Base-by-base conservation (phyloP, 2,329 filamentous ascomycete species). In the Pseudopithomyces maydicus region DNA sequence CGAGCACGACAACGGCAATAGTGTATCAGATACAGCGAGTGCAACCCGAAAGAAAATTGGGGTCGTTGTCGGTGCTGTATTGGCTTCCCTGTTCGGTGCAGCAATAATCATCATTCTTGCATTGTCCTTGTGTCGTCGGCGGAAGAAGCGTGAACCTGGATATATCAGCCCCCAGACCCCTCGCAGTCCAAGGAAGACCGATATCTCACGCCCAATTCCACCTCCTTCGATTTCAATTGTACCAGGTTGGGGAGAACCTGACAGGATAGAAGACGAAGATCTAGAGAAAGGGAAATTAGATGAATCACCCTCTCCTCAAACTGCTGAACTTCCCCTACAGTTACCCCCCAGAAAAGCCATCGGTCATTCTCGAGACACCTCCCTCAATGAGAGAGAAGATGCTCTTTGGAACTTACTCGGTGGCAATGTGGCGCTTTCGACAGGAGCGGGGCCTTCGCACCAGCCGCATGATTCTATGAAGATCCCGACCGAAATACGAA, bases 401-500 rank as follows among this genome's bases (percentile, higher is more conserved):
- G 57, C 64, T 22, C 77, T 79, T 26, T 67, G 76, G 12, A 68
- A 71, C n/a, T 69, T 73, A 15, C 69, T 72, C 35, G 74, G 77
- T 20, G 72, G 75, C 17, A 78, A 78, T 22, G 78, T 68, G 69
- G 77, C 77, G 1, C 69, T 70, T 8, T 58, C 62, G 23, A 57
- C 67, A 14, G 69, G 71, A 17, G 69, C 72, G 36, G 64, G 68
- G 36, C 71, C 71, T 2, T 70, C 75, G 32, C 74, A 78, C 56
- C 74, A 69, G 20, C 77, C 77, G 6, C 73, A 76, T 52, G 74
- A 79, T 48, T 79, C 77, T 52, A 80, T 80, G 70, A 78, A 75
- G 15, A 71, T 78, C 14, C 71, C 78, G 5, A 75, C 77, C 15
- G 75, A 78, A 51, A 70, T 79, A 10, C 66, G 68, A 56, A 65